Evolutionary conservation across 2,329 filamentous ascomycete genomes (phyloP), one percentile per base, ranked within the genome.

Genomic region (Pyrenophora seminiperda): DNA sequence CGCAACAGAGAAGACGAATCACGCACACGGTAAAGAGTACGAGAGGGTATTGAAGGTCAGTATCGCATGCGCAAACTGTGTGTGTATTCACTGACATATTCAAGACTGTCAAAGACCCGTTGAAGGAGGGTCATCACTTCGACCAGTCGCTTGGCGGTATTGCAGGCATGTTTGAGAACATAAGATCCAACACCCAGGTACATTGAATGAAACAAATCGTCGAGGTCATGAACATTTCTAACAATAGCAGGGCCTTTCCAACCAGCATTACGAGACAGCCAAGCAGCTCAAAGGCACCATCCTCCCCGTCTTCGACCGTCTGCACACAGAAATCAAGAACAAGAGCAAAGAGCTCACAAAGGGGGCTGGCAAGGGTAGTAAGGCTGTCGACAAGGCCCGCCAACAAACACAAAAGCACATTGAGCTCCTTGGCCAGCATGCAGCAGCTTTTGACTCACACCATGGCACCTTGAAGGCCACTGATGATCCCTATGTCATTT

Each of bases 261-360:
- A 94, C 74, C 87, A 89, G 68, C 93, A 97, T 73, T 77, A 87
- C 63, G 93, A 97, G 73, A 96, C 92, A 5, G 91, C 94, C 64
- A 94, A 94, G 79, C 90, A 86, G 62, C 82, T 99, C 61, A 96
- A 93, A 76, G 87, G 86, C 52, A 86, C 87, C 11, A 89, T 97
- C 22, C 81, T 96, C 15, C 94, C 93, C 30, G 87, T 93, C 57
- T 87, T 99, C 68, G 90, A 95, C 65, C 88, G 91, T 43, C 81
- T 99, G 40, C 92, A 97, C 78, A 87, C 90, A 72, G 94, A 97
- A 73, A 94, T 99, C 80, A 99, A 97, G 82, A 86, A 89, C 77
- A 97, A 97, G 79, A 82, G 84, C 57, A 97, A 97, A 79, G 92
- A 97, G 75, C 82, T 99, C 41, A 81, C 83, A 34, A 82, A 85